phyloP scores from a whole-genome alignment of 2,329 filamentous ascomycete genomes.

The Fusarium neocosmosporiellum region DNA sequence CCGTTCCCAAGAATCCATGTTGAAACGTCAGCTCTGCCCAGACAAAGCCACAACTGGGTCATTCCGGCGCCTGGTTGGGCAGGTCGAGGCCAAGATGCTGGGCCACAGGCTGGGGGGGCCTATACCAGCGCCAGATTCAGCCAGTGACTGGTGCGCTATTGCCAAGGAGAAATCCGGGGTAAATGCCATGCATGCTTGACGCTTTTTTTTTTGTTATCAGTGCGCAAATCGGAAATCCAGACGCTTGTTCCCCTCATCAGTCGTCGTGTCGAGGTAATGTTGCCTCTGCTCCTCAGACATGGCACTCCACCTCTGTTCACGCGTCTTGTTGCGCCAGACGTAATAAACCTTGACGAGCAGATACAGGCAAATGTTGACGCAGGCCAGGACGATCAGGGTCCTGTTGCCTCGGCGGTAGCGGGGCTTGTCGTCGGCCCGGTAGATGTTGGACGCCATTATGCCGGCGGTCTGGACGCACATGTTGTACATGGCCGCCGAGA shows the following conservation, averaged over 20 bases:
- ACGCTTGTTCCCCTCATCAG: slow-evolving; percentile 19
- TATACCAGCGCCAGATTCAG: slow-evolving; percentile 2
- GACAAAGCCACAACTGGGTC: neutral
- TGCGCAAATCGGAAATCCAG: slow-evolving; percentile 27
- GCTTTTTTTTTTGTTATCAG: slow-evolving; percentile 14
- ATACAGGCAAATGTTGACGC: slow-evolving; percentile 51
- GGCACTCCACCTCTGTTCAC: slow-evolving; percentile 18
- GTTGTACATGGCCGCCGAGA: slow-evolving; percentile 65
- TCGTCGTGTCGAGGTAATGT: slow-evolving; percentile 18
- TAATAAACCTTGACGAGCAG: slow-evolving; percentile 53
- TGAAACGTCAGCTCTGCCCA: neutral
- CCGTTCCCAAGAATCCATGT: neutral
- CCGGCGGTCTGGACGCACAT: slow-evolving; percentile 60
- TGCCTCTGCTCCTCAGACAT: slow-evolving; percentile 16
- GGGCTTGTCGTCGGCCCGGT: slow-evolving; percentile 58
- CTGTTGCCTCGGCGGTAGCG: slow-evolving; percentile 59
- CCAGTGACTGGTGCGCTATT: neutral
- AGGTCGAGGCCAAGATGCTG: neutral
- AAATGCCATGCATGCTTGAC: neutral
- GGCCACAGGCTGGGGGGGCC: neutral
- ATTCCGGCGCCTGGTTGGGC: neutral
- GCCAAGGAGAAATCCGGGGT: slow-evolving; percentile 12
- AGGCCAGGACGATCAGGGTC: slow-evolving; percentile 37
- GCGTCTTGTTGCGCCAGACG: slow-evolving; percentile 49
- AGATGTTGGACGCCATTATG: slow-evolving; percentile 59